Evolutionary conservation across 2,329 filamentous ascomycete species (phyloP), one percentile per base, ranked within the genome.

Genomic region (Aspergillus versicolor): DNA sequence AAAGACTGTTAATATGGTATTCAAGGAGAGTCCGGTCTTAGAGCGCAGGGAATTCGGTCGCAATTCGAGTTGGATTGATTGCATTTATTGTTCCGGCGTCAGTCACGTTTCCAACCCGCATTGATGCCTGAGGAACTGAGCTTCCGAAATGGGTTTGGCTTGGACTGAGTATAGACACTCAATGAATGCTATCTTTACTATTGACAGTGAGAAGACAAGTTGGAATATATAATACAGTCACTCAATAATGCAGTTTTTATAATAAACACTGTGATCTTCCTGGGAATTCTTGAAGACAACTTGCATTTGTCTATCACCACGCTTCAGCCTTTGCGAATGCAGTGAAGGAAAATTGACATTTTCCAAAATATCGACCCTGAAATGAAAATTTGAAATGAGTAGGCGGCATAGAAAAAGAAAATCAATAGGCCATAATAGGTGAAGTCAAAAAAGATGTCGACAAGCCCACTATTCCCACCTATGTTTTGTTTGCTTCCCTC

Each of bases 21-120:
- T 34, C 30, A 53, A 52, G 17, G 44, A 52, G 21, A 48, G 49
- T 44, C 55, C 24, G 40, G 19, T 49, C 48, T 57, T 48, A 11
- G 27, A 17, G 44, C 15, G 32, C 22, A 32, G 44, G 22, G 49
- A 30, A 27, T 40, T 32, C 34, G 37, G 43, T 34, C 24, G 22
- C 46, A 49, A 40, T 30, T 54, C 9, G 21, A 47, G 27, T 40
- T 37, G 45, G 22, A 45, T 13, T 27, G 12, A 43, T 51, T 38
- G 24, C 48, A 51, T 51, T 30, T 51, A 22, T 49, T 40, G 32
- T 57, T 57, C 62, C 51, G 56, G 60, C 41, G 49, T 61, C 53
- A 60, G 52, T 62, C 58, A 61, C 61, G 60, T 63, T 62, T 49
- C 48, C 40, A 41, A 41, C 54, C 51, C 27, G 17, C 21, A 17